These are phyloP conservation scores for Agaricus sinodeliciosus DNA, from an alignment of 768 basidiomycete species.

Conservation along the genomic window DNA sequence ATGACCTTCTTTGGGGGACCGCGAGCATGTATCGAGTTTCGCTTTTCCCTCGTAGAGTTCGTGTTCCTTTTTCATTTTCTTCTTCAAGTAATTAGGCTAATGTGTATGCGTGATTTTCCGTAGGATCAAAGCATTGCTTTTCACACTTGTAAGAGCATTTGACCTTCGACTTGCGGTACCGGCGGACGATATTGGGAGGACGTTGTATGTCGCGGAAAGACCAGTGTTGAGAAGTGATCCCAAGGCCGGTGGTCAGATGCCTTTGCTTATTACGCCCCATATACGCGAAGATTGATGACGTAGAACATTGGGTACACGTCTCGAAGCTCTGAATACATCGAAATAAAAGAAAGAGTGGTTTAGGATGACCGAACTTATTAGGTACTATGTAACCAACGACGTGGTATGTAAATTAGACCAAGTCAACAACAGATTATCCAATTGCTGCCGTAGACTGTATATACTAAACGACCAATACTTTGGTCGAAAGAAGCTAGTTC, in stretches of 20 bases:
- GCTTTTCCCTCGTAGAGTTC: constrained; percentile 56
- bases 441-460: too few relatives aligned
- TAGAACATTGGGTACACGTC: too few relatives aligned
- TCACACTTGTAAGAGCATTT: constrained; percentile 30
- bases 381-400: too few relatives aligned
- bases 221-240: constrained; percentile 38
- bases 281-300: background rate
- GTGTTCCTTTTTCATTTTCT: constrained; percentile 14
- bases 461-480: too few relatives aligned
- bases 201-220: constrained; percentile 31
- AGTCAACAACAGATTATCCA: too few relatives aligned
- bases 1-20: constrained; percentile 62
- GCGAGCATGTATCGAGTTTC: constrained; percentile 60
- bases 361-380: too few relatives aligned
- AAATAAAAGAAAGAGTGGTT: too few relatives aligned
- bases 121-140: constrained; percentile 26
- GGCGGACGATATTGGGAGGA: constrained; percentile 26
- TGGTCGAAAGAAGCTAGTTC: too few relatives aligned
- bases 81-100: too few relatives aligned
- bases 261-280: constrained; percentile 29
- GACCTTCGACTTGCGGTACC: constrained; percentile 45
- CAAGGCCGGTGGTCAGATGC: constrained; percentile 37
- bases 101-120: background rate
- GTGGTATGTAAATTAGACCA: too few relatives aligned
- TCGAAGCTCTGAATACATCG: too few relatives aligned